These are phyloP conservation scores for Tubosaeta brunneosetosa DNA, from an alignment of 768 basidiomycete species.

Conservation along the genomic window DNA sequence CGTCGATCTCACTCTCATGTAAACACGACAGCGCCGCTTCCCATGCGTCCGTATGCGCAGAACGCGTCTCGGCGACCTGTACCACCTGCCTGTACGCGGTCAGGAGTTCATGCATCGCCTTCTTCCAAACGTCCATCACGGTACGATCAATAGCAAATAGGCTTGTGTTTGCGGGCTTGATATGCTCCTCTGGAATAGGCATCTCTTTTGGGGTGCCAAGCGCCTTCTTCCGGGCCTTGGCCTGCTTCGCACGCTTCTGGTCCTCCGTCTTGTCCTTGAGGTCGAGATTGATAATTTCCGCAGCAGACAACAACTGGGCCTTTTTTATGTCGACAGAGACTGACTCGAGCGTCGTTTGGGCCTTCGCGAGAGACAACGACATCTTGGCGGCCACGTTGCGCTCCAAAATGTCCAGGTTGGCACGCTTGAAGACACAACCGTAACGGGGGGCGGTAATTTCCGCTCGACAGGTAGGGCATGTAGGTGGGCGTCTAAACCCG, in stretches of 20 bases:
- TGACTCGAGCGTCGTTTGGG: conserved; percentile 26
- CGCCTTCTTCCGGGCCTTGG: too few species aligned
- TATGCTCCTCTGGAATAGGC: conserved; percentile 26
- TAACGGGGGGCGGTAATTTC: conserved; percentile 58
- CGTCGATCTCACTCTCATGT: conserved; percentile 43
- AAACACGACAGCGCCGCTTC: conserved; percentile 54
- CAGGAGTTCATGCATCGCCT: conserved; percentile 32
- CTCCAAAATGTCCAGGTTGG: conserved; percentile 61
- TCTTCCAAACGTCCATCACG: conserved; percentile 38
- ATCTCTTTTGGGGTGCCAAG: conserved; percentile 14
- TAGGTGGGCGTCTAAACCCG: conserved; percentile 40
- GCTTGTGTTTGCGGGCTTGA: conserved; percentile 21
- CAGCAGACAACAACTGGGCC: neutral
- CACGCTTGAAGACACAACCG: conserved; percentile 56
- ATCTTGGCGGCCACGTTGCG: conserved; percentile 53
- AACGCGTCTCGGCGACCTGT: conserved; percentile 42
- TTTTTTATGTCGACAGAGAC: conserved; percentile 27
- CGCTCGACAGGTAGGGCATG: conserved; percentile 59
- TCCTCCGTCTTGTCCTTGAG: conserved; percentile 9
- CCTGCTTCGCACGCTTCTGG: neutral
- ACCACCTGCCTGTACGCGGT: conserved; percentile 37
- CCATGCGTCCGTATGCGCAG: conserved; percentile 57
- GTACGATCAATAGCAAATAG: conserved; percentile 30
- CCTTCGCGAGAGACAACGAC: conserved; percentile 38
- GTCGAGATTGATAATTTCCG: conserved; percentile 11